phyloP scores from a whole-genome alignment of 2,329 filamentous ascomycete species.

The Botrytis paeoniae region DNA sequence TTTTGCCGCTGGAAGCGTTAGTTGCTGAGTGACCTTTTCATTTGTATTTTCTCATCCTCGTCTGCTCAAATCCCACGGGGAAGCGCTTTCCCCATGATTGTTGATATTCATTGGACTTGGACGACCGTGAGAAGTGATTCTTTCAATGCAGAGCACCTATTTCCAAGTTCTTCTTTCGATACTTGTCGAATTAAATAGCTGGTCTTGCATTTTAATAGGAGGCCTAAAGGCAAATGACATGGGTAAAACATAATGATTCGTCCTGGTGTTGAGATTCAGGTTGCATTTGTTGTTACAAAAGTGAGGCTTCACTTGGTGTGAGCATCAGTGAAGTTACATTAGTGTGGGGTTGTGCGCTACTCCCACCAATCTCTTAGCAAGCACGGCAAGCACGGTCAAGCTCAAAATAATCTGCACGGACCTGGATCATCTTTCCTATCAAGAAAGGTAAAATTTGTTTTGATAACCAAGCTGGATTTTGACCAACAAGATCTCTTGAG shows the following conservation, averaged over 20 bases:
- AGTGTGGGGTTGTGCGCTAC: neutral
- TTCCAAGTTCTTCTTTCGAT: neutral
- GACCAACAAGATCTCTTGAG: neutral
- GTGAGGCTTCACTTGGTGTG: neutral
- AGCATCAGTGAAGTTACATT: neutral
- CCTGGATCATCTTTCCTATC: neutral
- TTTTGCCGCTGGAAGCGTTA: neutral
- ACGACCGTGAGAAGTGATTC: neutral
- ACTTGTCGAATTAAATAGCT: neutral
- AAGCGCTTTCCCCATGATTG: neutral
- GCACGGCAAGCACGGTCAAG: neutral
- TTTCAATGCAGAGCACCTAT: neutral
- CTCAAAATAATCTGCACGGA: neutral
- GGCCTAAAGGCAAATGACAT: neutral
- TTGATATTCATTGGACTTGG: neutral
- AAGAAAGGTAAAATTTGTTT: too few species aligned
- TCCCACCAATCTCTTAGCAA: neutral
- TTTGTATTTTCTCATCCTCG: neutral
- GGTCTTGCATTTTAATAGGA: neutral
- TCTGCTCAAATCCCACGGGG: neutral
- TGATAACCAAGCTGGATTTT: neutral
- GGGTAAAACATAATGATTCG: too few species aligned
- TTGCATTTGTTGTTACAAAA: neutral
- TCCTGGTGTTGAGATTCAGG: neutral
- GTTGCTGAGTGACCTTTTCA: neutral